Percentiles rank a stretch among this genome's conserved stretches.
Evolutionary conservation across 2,329 filamentous ascomycete species (phyloP).

Genomic region (Taxawa tesnikishii): DNA sequence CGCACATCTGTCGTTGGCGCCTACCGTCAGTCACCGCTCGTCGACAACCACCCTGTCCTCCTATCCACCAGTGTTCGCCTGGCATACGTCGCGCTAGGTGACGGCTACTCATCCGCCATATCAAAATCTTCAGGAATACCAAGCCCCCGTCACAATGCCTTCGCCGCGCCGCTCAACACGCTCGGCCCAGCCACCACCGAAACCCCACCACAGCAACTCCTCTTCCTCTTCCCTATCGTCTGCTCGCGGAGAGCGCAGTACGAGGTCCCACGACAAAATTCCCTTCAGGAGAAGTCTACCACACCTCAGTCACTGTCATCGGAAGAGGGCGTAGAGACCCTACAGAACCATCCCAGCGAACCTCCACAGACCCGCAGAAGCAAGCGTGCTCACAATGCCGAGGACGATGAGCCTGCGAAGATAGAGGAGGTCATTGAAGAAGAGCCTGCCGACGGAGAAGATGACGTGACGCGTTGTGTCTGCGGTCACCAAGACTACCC

Average conservation of each 20-base stretch:
- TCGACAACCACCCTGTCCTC: too few relatives aligned
- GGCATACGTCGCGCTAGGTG: too few relatives aligned
- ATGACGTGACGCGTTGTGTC: constrained; percentile 90
- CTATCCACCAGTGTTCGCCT: too few relatives aligned
- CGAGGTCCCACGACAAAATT: constrained; percentile 60
- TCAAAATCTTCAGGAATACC: too few relatives aligned
- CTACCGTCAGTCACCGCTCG: too few relatives aligned
- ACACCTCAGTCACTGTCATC: constrained; percentile 63
- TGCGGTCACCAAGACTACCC: constrained; percentile 94
- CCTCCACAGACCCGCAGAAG: constrained; percentile 62
- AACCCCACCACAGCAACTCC: constrained; percentile 38
- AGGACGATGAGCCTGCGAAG: constrained; percentile 31
- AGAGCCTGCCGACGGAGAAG: constrained; percentile 59
- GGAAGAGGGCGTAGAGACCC: constrained; percentile 49
- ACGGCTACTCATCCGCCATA: too few relatives aligned
- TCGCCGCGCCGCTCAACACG: constrained; percentile 6
- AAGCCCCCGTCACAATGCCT: too few relatives aligned
- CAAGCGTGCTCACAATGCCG: constrained; percentile 62
- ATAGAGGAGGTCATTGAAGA: constrained; percentile 29
- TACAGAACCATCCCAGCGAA: constrained; percentile 42
- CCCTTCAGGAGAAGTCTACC: constrained; percentile 63
- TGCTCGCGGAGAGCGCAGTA: constrained; percentile 58
- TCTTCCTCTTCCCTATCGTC: constrained; percentile 61
- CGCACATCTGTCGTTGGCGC: too few relatives aligned
- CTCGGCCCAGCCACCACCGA: constrained; percentile 5